These are phyloP conservation scores for Pulveroboletus sp. DNA, from an alignment of 768 basidiomycete species.

Conservation along the genomic window DNA sequence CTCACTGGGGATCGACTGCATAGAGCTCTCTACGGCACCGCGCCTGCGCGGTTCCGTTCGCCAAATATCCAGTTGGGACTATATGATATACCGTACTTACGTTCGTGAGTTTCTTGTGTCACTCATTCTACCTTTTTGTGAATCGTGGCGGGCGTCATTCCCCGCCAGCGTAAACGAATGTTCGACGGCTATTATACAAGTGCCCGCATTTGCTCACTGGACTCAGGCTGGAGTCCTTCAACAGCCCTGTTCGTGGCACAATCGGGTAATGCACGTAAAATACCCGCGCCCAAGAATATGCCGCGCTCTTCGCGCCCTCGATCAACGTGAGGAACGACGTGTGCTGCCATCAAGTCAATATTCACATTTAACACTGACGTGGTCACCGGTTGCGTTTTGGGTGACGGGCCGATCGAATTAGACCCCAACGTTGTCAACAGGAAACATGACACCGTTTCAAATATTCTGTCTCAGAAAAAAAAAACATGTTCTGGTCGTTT, in stretches of 20 bases:
- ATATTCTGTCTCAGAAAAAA: neutral
- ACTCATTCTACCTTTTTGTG: neutral
- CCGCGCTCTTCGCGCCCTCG: constrained; percentile 3
- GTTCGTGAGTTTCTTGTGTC: constrained; percentile 5
- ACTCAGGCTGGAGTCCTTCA: neutral
- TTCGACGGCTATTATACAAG: constrained; percentile 1
- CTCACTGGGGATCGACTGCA: constrained; percentile 42
- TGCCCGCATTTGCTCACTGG: neutral
- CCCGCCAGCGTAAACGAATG: neutral
- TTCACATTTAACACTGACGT: neutral
- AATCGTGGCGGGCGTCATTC: neutral
- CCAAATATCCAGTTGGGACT: constrained; percentile 5
- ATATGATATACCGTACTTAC: constrained; percentile 6
- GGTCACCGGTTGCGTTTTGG: neutral
- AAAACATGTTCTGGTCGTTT: neutral
- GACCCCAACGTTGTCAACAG: neutral
- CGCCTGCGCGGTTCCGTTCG: constrained; percentile 8
- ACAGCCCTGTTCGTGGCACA: constrained; percentile 18
- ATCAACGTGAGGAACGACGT: neutral
- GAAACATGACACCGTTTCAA: constrained; percentile 8
- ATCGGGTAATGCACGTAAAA: constrained; percentile 13
- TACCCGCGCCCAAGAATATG: neutral
- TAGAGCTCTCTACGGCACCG: constrained; percentile 29
- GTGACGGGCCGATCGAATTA: neutral
- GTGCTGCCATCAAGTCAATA: neutral